Conservation (phyloP, 2,329 filamentous ascomycete genomes). For the Aspergillus ochraceoroseus region DNA sequence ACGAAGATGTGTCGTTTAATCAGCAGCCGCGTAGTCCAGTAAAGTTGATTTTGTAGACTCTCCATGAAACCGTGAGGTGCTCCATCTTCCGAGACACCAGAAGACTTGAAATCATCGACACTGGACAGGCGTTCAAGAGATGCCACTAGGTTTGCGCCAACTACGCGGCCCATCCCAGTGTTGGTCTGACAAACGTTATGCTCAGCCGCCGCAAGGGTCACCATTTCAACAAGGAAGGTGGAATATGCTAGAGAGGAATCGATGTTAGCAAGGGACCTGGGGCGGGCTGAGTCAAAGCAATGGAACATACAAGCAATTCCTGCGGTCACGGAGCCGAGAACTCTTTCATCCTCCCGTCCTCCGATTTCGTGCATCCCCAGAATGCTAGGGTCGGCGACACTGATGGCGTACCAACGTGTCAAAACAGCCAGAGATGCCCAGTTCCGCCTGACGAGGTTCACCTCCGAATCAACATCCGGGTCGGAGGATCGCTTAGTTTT, state of each 20-base stretch:
- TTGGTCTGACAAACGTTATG: constrained; percentile 37
- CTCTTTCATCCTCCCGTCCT: constrained; percentile 37
- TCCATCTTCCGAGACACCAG: constrained; percentile 26
- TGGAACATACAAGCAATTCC: constrained; percentile 38
- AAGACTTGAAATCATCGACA: constrained; percentile 33
- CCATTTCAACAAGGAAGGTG: constrained; percentile 35
- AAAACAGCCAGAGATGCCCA: constrained; percentile 41
- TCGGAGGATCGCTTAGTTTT: constrained; percentile 34
- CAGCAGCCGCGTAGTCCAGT: constrained; percentile 41
- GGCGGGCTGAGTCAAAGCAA: not conserved
- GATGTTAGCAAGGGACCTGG: constrained; percentile 9
- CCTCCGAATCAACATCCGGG: constrained; percentile 39
- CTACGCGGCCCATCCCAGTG: constrained; percentile 34
- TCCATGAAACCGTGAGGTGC: constrained; percentile 30
- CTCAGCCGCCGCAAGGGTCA: constrained; percentile 33
- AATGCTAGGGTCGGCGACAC: constrained; percentile 39
- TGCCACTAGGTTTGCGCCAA: constrained; percentile 35
- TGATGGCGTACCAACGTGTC: constrained; percentile 41
- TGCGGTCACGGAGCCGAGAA: constrained; percentile 34
- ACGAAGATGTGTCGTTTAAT: constrained; percentile 43
- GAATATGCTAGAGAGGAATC: constrained; percentile 30
- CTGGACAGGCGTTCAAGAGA: constrained; percentile 39
- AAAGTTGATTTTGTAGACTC: constrained; percentile 39
- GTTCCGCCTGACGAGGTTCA: constrained; percentile 38
- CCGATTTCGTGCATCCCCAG: constrained; percentile 38